phyloP scores from a whole-genome alignment of 2,329 filamentous ascomycete genomes.

The Samsoniella hepiali region DNA sequence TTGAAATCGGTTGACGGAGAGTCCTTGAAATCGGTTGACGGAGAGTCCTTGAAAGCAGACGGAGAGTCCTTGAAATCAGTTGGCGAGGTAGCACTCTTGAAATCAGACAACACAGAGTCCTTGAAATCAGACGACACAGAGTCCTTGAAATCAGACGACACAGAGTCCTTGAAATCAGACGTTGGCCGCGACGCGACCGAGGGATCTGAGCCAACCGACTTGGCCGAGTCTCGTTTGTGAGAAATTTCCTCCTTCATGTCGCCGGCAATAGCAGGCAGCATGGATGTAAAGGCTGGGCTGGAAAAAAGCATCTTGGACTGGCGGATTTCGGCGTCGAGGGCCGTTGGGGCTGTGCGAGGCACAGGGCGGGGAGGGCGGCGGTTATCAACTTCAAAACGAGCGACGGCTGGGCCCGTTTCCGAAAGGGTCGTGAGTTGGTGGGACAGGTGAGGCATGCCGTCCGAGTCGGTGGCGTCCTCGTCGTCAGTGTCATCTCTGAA shows the following conservation, averaged over 20 bases:
- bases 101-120: too few species aligned
- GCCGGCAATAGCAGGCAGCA: constrained; percentile 36
- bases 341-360: constrained; percentile 25
- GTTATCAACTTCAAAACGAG: constrained; percentile 17
- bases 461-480: constrained; percentile 30
- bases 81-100: too few species aligned
- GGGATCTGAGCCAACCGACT: constrained; percentile 50
- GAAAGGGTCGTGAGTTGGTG: constrained; percentile 18
- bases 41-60: too few species aligned
- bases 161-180: constrained; percentile 21
- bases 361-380: constrained; percentile 22
- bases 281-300: constrained; percentile 37
- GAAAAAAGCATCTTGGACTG: constrained; percentile 41
- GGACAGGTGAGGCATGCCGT: constrained; percentile 16
- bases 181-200: constrained; percentile 31
- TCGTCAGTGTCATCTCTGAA: constrained; percentile 48
- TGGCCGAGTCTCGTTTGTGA: constrained; percentile 31
- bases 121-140: too few species aligned
- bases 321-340: constrained; percentile 37
- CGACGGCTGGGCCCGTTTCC: constrained; percentile 13
- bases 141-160: neutral
- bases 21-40: too few species aligned
- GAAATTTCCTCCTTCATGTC: constrained; percentile 22
- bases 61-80: too few species aligned
- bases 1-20: too few species aligned